These are phyloP conservation scores for Coniella vitis DNA, from an alignment of 2,329 filamentous ascomycete species.

Conservation along the genomic window DNA sequence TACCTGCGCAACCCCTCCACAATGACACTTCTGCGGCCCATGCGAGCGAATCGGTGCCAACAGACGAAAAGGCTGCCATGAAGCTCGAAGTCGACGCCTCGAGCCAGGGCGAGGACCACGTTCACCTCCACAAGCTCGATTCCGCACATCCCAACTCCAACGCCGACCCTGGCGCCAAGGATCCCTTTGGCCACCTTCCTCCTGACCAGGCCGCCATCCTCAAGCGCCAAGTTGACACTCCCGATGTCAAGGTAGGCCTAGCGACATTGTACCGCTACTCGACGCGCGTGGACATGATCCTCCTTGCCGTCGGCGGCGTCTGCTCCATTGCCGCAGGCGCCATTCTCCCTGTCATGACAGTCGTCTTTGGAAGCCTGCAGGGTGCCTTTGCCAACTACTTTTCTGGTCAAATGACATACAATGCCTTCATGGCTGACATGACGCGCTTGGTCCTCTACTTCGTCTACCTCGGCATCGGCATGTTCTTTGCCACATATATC, in stretches of 20 bases:
- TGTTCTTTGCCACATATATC: slow-evolving; percentile 67
- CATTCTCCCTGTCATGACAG: slow-evolving; percentile 71
- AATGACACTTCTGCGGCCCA: neutral
- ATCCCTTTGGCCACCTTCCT: slow-evolving; percentile 56
- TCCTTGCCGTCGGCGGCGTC: slow-evolving; percentile 55
- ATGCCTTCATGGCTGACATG: slow-evolving; percentile 55
- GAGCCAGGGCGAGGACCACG: slow-evolving; percentile 6
- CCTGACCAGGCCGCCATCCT: slow-evolving; percentile 60
- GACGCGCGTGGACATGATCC: slow-evolving; percentile 54
- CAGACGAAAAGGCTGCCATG: neutral
- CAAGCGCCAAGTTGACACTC: slow-evolving; percentile 60
- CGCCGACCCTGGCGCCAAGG: slow-evolving; percentile 37
- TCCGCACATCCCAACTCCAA: slow-evolving; percentile 31
- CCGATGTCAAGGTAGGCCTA: slow-evolving; percentile 57
- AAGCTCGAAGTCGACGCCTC: neutral
- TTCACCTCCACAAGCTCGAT: slow-evolving; percentile 34
- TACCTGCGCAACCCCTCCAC: neutral
- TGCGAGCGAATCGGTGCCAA: neutral
- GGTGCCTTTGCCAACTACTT: slow-evolving; percentile 64
- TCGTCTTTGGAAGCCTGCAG: slow-evolving; percentile 72
- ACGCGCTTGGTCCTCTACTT: slow-evolving; percentile 69
- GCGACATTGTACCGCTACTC: slow-evolving; percentile 65
- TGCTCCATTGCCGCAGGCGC: slow-evolving; percentile 67
- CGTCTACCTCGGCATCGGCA: slow-evolving; percentile 73
- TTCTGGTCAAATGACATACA: slow-evolving; percentile 36